Evolutionary conservation across 495 filamentous ascomycete genomes (phyloP).

Genomic region (Aspergillus avenaceus): DNA sequence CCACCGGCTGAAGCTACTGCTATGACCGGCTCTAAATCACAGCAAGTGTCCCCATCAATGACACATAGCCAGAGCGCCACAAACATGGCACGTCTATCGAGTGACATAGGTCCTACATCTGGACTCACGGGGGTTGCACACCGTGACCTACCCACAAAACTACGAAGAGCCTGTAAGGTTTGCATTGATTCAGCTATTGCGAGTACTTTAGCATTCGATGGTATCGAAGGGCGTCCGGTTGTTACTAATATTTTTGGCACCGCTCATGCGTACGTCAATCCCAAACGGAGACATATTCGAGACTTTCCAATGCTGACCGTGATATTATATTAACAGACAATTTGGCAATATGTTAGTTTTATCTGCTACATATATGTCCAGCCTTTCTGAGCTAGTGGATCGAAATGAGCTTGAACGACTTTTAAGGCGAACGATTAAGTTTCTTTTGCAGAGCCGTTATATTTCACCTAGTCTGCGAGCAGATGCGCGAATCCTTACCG

Average conservation of each 20-base stretch:
- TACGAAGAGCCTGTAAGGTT: slow-evolving; percentile 48
- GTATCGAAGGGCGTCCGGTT: slow-evolving; percentile 61
- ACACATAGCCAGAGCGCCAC: slow-evolving; percentile 19
- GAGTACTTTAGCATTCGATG: slow-evolving; percentile 85
- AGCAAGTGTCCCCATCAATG: slow-evolving; percentile 30
- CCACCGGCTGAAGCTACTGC: slow-evolving; percentile 25
- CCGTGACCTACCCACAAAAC: slow-evolving; percentile 34
- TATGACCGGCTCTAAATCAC: slow-evolving; percentile 25
- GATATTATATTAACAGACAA: slow-evolving; percentile 56
- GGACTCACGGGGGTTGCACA: slow-evolving; percentile 1
- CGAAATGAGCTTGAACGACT: slow-evolving; percentile 44
- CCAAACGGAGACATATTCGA: too few species aligned
- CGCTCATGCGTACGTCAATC: slow-evolving; percentile 81
- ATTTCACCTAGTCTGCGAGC: slow-evolving; percentile 63
- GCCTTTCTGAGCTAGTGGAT: slow-evolving; percentile 50
- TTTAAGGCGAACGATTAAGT: slow-evolving; percentile 61
- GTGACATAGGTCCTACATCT: slow-evolving; percentile 28
- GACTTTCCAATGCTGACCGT: slow-evolving; percentile 8
- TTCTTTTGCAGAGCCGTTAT: slow-evolving; percentile 58
- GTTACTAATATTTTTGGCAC: slow-evolving; percentile 95
- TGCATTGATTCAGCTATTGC: slow-evolving; percentile 72
- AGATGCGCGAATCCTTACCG: slow-evolving; percentile 64
- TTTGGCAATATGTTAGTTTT: slow-evolving; percentile 93
- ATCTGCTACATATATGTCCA: slow-evolving; percentile 66
- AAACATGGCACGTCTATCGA: slow-evolving; percentile 31